Conservation (phyloP, 2,329 filamentous ascomycete species). For the Sclerotinia minor region DNA sequence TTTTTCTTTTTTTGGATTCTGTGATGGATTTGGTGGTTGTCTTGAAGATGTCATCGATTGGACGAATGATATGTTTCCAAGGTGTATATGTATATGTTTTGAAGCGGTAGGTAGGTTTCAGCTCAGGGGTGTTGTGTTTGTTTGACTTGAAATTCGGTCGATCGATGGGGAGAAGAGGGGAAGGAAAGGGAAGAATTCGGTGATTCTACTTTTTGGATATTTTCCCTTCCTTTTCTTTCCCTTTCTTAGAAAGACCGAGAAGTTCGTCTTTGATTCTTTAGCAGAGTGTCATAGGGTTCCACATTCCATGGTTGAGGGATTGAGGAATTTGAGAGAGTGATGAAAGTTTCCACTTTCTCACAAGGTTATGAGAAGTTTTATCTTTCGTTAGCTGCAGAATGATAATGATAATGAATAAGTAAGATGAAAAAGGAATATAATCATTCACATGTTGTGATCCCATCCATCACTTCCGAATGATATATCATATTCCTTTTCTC, state of each 20-base stretch:
- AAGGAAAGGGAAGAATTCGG: neutral
- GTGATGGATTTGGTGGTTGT: neutral
- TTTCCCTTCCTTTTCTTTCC: neutral
- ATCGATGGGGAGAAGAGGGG: slow-evolving; percentile 6
- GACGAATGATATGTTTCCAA: slow-evolving; percentile 8
- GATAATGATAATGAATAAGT: too few species aligned
- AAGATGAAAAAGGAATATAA: neutral
- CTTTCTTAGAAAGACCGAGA: neutral
- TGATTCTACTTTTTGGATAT: neutral
- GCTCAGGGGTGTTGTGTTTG: slow-evolving; percentile 4
- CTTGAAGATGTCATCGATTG: neutral
- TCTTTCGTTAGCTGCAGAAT: neutral
- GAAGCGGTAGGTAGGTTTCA: slow-evolving; percentile 15
- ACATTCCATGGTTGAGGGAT: slow-evolving; percentile 17
- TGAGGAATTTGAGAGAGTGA: neutral
- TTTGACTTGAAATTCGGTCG: neutral
- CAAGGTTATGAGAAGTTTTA: neutral
- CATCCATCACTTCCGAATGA: neutral
- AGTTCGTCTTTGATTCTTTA: neutral
- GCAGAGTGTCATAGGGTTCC: neutral
- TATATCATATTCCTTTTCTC: slow-evolving; percentile 3
- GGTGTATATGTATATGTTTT: neutral
- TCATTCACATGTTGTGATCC: neutral
- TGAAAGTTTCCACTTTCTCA: slow-evolving; percentile 6
- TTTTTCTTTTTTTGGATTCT: neutral